Evolutionary conservation across 495 filamentous ascomycete species (phyloP).

Genomic region (Astrothelium macrocarpum): DNA sequence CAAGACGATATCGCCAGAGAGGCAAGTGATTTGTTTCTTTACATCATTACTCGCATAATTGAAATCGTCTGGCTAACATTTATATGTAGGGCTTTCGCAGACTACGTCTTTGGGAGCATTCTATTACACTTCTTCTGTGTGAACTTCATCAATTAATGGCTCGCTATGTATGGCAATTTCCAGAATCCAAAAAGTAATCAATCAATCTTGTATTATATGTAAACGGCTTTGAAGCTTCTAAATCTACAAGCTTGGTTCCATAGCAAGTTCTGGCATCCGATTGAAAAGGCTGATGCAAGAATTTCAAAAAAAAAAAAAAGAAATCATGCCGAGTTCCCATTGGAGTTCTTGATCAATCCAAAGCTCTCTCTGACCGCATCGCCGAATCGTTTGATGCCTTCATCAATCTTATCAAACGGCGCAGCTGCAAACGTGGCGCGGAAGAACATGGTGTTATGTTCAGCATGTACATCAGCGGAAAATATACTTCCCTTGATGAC

Average conservation of each 20-base stretch:
- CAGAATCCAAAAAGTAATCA: neutral
- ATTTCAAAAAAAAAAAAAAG: too few relatives aligned
- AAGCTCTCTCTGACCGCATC: conserved; percentile 59
- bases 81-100: conserved; percentile 73
- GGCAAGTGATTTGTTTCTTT: conserved; percentile 36
- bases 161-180: neutral
- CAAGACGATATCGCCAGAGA: conserved; percentile 56
- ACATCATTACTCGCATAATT: neutral
- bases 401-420: conserved; percentile 59
- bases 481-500: conserved; percentile 84
- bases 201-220: neutral
- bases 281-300: too few relatives aligned
- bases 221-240: too few relatives aligned
- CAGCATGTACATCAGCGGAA: conserved; percentile 47
- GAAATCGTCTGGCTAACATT: conserved; percentile 3
- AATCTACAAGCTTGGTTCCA: too few relatives aligned
- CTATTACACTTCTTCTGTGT: conserved; percentile 98
- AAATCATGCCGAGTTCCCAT: neutral
- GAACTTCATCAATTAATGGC: conserved; percentile 87
- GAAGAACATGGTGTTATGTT: conserved; percentile 63
- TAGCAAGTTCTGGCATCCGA: too few relatives aligned
- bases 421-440: conserved; percentile 82
- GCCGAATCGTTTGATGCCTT: conserved; percentile 70
- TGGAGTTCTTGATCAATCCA: conserved; percentile 22
- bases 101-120: conserved; percentile 89